Base-by-base conservation (phyloP, 306 rosid genomes). In the Cicer cuneatum region DNA sequence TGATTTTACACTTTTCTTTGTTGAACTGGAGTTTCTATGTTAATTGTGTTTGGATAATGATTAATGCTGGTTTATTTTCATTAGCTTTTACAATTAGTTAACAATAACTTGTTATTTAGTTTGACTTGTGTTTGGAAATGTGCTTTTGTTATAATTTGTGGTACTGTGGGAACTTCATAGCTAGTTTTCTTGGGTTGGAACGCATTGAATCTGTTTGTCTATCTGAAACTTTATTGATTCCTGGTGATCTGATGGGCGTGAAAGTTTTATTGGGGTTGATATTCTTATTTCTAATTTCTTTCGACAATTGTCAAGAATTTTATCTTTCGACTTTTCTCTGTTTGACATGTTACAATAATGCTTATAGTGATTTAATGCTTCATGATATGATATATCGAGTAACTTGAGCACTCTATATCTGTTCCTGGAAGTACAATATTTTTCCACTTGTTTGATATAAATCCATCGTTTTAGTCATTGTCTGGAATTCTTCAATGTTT, bases 331-430 rank as follows among this genome's bases (percentile, higher is more conserved):
- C 15, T 49, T 49, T 49, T n/a, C 19, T 49, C 15, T 39, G 10
- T 69, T 21, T 64, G 35, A 33, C 38, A 40, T 68, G 29, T 68
- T 59, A 58, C 18, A 49, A 16, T 46, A 38, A 37, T 35, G 46
- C 56, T 69, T 68, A 6, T 21, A 71, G 64, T 46, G 52, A 45
- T 46, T 57, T 24, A 0, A 39, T 69, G 56, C 49, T 56, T 37
- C 54, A n/a, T 18, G 51, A 43, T 57, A 63, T 61, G 33, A 38
- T 53, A 52, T 69, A 61, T 75, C 40, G n/a, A 60, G 66, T 49
- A 62, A 60, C 57, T 69, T 62, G 57, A 69, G 49, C 66, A 43
- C 42, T 41, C 24, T 53, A 57, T 42, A 60, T 73, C 24, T 63
- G 46, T 58, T 39, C 18, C 42, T 15, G 72, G 35, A 39, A 18